Evolutionary conservation across 2,329 filamentous ascomycete species (phyloP).

Genomic region (Talaromyces sp.): DNA sequence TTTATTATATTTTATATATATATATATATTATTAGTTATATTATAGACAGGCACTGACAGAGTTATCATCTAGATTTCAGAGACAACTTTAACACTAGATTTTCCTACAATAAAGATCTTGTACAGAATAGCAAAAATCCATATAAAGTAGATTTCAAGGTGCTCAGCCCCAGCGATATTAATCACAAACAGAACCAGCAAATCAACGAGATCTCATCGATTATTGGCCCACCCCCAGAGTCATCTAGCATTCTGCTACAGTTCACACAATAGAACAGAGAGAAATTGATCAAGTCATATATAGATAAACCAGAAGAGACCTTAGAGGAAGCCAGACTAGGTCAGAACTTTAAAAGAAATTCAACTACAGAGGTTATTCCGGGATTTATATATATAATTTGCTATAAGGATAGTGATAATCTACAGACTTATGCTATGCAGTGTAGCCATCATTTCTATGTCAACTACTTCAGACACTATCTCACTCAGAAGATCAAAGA

Average conservation of each 20-base stretch:
- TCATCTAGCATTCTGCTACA: constrained; percentile 86
- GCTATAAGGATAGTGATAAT: constrained; percentile 78
- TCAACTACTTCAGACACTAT: constrained; percentile 89
- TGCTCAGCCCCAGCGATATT: constrained; percentile 76
- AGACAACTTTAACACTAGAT: constrained; percentile 56
- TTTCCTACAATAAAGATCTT: constrained; percentile 66
- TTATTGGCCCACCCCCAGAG: constrained; percentile 83
- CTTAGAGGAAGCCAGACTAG: constrained; percentile 78
- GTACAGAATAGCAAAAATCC: constrained; percentile 66
- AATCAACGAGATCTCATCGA: constrained; percentile 84
- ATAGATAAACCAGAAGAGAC: constrained; percentile 83
- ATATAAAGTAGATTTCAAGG: constrained; percentile 80
- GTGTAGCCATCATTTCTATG: constrained; percentile 89
- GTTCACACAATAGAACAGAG: constrained; percentile 92
- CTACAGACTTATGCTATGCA: constrained; percentile 88
- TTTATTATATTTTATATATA: neutral
- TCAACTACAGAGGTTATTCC: constrained; percentile 68
- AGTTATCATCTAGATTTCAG: constrained; percentile 49
- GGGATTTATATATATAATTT: constrained; percentile 90
- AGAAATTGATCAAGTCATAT: constrained; percentile 88
- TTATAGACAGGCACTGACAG: too few species aligned
- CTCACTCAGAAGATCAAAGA: constrained; percentile 88
- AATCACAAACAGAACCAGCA: constrained; percentile 79
- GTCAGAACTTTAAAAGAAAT: constrained; percentile 55
- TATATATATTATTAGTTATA: neutral